phyloP scores from a whole-genome alignment of 148 eudicot genomes.

The Mesembryanthemum crystallinum region DNA sequence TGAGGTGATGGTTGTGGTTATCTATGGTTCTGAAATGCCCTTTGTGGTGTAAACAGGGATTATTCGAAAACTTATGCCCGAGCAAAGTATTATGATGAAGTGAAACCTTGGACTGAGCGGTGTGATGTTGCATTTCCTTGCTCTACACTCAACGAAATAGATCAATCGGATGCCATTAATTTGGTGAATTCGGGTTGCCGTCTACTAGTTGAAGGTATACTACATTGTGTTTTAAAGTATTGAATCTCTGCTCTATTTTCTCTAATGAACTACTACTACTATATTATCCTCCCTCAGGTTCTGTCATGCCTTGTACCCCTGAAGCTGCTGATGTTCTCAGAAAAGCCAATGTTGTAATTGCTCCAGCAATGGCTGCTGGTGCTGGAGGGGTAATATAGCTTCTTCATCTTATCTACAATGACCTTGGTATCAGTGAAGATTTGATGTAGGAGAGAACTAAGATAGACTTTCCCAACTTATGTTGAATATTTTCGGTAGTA shows the following conservation, averaged over 20 bases:
- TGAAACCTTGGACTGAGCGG: conserved; percentile 95
- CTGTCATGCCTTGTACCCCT: conserved; percentile 91
- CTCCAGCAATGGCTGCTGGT: conserved; percentile 98
- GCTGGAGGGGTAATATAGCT: conserved; percentile 79
- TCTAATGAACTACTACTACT: background rate
- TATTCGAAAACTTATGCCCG: conserved; percentile 96
- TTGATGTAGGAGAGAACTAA: background rate
- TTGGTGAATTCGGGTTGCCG: conserved; percentile 95
- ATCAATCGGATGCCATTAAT: conserved; percentile 84
- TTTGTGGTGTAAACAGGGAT: conserved; percentile 56
- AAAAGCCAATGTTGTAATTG: conserved; percentile 84
- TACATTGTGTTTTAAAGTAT: background rate
- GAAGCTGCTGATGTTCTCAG: conserved; percentile 90
- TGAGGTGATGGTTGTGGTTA: conserved; percentile 52
- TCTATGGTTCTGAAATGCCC: conserved; percentile 17
- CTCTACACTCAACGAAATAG: conserved; percentile 90
- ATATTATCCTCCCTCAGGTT: conserved; percentile 46
- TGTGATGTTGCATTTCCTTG: conserved; percentile 98
- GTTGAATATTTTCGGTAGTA: background rate
- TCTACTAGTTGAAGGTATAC: conserved; percentile 80
- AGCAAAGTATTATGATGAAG: conserved; percentile 91
- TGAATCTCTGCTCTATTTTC: background rate
- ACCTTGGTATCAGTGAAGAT: background rate
- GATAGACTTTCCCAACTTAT: background rate
- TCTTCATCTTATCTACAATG: conserved; percentile 6